A percentile compares a stretch with the other conserved stretches of the same genome.
Conservation (phyloP, 768 basidiomycete genomes). For the Mycena belliarum region DNA sequence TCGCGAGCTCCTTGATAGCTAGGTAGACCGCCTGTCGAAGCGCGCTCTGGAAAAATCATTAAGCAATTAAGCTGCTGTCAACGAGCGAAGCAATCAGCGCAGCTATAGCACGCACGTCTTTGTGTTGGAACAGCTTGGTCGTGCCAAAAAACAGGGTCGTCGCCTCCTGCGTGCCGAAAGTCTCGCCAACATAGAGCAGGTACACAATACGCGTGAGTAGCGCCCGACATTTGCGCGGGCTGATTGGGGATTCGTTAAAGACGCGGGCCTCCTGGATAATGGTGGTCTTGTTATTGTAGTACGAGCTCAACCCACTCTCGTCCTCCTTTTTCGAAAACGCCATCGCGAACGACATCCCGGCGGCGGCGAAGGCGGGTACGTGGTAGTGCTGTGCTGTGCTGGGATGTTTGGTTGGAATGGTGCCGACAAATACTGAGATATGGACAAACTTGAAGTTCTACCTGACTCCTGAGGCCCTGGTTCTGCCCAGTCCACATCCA, state of each 20-base stretch:
- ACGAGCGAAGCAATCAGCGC: neutral
- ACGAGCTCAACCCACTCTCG: constrained; percentile 87
- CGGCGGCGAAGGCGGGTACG: constrained; percentile 20
- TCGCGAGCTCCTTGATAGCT: constrained; percentile 95
- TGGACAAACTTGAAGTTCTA: too few relatives aligned
- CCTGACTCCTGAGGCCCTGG: too few relatives aligned
- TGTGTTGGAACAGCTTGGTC: constrained; percentile 98
- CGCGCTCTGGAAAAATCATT: constrained; percentile 63
- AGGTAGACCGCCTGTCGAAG: constrained; percentile 98
- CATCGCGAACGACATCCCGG: constrained; percentile 58
- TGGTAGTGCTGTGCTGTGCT: constrained; percentile 1
- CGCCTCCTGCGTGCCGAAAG: constrained; percentile 91
- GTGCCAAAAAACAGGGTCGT: constrained; percentile 98
- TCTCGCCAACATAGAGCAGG: constrained; percentile 94
- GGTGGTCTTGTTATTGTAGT: constrained; percentile 96
- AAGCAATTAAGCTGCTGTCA: neutral
- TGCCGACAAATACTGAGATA: neutral
- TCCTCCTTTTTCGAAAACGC: constrained; percentile 96
- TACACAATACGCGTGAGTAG: constrained; percentile 96
- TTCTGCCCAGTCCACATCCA: too few relatives aligned
- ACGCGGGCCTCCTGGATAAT: constrained; percentile 97
- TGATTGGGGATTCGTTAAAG: constrained; percentile 99
- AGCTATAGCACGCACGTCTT: constrained; percentile 73
- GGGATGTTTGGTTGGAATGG: neutral
- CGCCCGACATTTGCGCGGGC: constrained; percentile 94